Percentiles rank a stretch among this genome's conserved stretches.
These are phyloP conservation scores for Huiozyma sinensis DNA, from an alignment of 805 yeast genomes.

Conservation along the genomic window DNA sequence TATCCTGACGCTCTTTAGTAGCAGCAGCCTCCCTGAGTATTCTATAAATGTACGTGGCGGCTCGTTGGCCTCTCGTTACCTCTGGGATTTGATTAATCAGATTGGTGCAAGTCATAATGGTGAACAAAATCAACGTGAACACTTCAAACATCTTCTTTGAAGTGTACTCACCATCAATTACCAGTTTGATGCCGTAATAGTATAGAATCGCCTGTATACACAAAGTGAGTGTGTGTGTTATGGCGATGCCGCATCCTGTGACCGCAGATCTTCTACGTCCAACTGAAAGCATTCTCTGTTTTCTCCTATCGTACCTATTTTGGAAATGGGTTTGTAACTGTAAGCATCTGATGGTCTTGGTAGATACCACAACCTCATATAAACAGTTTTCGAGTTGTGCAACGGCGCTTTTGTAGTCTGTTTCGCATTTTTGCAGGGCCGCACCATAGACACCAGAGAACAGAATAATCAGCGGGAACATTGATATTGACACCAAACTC, in stretches of 20 bases:
- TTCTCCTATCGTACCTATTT: slow-evolving; percentile 25
- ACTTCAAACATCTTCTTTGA: slow-evolving; percentile 55
- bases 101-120: slow-evolving; percentile 52
- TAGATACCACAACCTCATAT: slow-evolving; percentile 44
- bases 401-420: slow-evolving; percentile 44
- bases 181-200: slow-evolving; percentile 70
- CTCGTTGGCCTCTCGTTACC: slow-evolving; percentile 68
- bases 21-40: slow-evolving; percentile 21
- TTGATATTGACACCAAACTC: slow-evolving; percentile 68
- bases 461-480: slow-evolving; percentile 53
- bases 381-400: slow-evolving; percentile 42
- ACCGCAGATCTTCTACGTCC: slow-evolving; percentile 44
- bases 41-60: slow-evolving; percentile 43
- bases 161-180: slow-evolving; percentile 46
- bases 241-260: slow-evolving; percentile 59
- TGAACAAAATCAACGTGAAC: slow-evolving; percentile 60
- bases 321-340: slow-evolving; percentile 42
- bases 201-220: slow-evolving; percentile 63
- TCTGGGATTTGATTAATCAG: slow-evolving; percentile 65
- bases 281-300: slow-evolving; percentile 26
- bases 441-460: slow-evolving; percentile 43
- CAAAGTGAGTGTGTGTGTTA: slow-evolving; percentile 42
- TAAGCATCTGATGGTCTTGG: slow-evolving; percentile 53
- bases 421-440: slow-evolving; percentile 45
- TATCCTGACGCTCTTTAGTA: slow-evolving; percentile 4